phyloP scores from a whole-genome alignment of 31 red algal species.

The Odonthalia washingtoniensis region DNA sequence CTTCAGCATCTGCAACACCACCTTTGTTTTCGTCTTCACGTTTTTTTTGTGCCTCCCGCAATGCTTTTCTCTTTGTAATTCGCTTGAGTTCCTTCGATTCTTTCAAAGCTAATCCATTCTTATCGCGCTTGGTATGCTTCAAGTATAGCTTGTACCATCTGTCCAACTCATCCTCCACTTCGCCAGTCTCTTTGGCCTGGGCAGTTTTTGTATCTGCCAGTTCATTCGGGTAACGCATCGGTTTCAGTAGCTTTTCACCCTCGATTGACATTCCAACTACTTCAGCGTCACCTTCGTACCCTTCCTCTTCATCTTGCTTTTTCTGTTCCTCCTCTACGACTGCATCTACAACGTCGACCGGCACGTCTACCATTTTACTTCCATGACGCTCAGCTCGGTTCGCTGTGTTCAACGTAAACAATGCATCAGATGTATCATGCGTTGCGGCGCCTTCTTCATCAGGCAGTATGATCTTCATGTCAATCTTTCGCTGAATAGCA shows the following conservation, averaged over 20 bases:
- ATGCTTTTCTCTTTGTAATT: constrained; percentile 53
- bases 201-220: neutral
- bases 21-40: constrained; percentile 17
- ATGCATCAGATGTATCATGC: constrained; percentile 38
- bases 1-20: neutral
- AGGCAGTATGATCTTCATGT: constrained; percentile 90
- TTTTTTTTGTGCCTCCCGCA: constrained; percentile 57
- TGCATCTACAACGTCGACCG: constrained; percentile 39
- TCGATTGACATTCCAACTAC: neutral
- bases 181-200: constrained; percentile 7
- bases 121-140: constrained; percentile 61
- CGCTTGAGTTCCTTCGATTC: constrained; percentile 70
- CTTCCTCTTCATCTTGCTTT: constrained; percentile 67
- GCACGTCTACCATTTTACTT: constrained; percentile 30
- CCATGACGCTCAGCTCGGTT: constrained; percentile 53
- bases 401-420: constrained; percentile 71
- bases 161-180: constrained; percentile 79
- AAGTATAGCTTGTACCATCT: constrained; percentile 80
- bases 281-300: constrained; percentile 47
- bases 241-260: constrained; percentile 40
- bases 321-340: no score
- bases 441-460: constrained; percentile 46
- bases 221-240: constrained; percentile 32
- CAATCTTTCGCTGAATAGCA: constrained; percentile 77
- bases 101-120: constrained; percentile 62